A percentile compares a stretch with the other conserved stretches of the same genome.
Evolutionary conservation across 2,329 filamentous ascomycete genomes (phyloP).

Genomic region (Trichophyton rubrum): DNA sequence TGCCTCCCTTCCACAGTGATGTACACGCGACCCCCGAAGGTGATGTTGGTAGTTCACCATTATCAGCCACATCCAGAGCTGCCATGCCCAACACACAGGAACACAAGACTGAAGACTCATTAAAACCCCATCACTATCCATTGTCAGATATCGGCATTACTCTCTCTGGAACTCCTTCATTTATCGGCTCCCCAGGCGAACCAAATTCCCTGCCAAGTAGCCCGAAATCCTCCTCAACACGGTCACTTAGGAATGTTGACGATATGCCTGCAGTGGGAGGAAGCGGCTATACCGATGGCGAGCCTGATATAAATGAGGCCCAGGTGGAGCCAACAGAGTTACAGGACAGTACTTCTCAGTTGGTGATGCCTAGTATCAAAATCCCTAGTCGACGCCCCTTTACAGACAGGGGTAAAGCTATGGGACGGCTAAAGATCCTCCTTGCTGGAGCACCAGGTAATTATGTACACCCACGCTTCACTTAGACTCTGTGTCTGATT

Average conservation of each 20-base stretch:
- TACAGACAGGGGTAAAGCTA: constrained; percentile 67
- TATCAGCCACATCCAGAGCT: neutral
- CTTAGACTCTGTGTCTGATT: neutral
- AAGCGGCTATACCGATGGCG: constrained; percentile 42
- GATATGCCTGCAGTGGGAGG: constrained; percentile 45
- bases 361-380: constrained; percentile 94
- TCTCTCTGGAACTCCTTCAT: constrained; percentile 37
- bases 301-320: constrained; percentile 44
- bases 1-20: neutral
- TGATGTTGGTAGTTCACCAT: neutral
- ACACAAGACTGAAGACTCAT: neutral
- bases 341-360: constrained; percentile 45
- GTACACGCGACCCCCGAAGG: neutral
- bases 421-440: constrained; percentile 82
- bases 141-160: neutral
- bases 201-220: constrained; percentile 44
- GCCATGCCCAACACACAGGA: neutral
- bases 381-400: constrained; percentile 86
- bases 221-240: constrained; percentile 47
- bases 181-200: constrained; percentile 35
- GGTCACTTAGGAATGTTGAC: constrained; percentile 47
- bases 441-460: constrained; percentile 66
- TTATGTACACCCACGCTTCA: constrained; percentile 7
- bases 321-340: constrained; percentile 19
- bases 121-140: neutral